These are phyloP conservation scores for Panaeolus cyanescens DNA, from an alignment of 768 basidiomycete species.

Conservation along the genomic window DNA sequence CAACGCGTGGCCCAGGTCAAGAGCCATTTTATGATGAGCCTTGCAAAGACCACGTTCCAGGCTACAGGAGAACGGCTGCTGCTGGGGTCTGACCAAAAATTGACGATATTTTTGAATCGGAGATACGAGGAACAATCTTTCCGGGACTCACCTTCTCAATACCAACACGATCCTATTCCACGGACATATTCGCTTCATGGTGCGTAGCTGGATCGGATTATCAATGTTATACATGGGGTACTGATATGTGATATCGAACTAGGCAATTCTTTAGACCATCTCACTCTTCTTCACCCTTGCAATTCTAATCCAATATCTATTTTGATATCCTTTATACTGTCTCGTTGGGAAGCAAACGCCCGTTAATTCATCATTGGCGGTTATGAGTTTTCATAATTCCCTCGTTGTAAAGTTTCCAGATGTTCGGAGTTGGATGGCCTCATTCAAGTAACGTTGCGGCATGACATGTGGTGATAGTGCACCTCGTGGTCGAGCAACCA, in stretches of 20 bases:
- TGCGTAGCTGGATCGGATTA: not conserved
- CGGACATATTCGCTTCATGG: constrained; percentile 2
- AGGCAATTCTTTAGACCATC: not conserved
- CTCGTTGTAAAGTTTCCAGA: not conserved
- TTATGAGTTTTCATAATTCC: not conserved
- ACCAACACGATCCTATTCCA: not conserved
- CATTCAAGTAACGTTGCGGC: not conserved
- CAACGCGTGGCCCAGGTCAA: not conserved
- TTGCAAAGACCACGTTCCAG: not conserved
- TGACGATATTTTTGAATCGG: not conserved
- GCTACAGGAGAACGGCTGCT: not conserved
- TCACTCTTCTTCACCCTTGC: not conserved
- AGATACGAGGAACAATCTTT: not conserved
- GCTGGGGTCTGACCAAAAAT: not conserved
- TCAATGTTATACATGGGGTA: not conserved
- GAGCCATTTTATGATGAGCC: not conserved
- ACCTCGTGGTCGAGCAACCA: not conserved
- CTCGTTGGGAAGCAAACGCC: not conserved
- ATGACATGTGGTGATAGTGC: not conserved
- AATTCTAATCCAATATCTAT: not conserved
- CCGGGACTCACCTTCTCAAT: not conserved
- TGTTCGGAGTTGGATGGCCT: not conserved
- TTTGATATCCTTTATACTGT: not conserved
- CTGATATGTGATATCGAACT: constrained; percentile 1
- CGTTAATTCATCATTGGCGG: not conserved